A percentile compares a stretch with the other conserved stretches of the same genome.
Conservation (phyloP, 1,284 basidiomycete species). For the Puccinia sorghi region DNA sequence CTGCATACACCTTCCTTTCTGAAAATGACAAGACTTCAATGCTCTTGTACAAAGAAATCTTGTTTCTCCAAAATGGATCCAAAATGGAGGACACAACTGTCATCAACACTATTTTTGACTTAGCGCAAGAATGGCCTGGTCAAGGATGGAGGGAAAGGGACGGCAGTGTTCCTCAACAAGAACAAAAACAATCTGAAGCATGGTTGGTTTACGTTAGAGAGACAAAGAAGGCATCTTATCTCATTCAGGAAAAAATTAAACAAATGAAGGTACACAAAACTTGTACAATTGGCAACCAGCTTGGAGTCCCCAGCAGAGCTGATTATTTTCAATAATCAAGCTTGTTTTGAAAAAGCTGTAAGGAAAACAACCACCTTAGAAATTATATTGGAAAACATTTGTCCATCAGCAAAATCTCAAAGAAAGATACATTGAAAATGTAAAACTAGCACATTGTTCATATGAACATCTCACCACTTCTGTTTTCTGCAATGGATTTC, state of each 20-base stretch:
- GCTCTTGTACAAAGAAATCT: neutral
- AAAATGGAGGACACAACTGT: neutral
- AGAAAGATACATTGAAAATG: too few species aligned
- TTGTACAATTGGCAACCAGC: neutral
- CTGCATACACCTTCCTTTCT: neutral
- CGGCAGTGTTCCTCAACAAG: neutral
- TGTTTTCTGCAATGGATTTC: too few species aligned
- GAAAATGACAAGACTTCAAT: constrained; percentile 20
- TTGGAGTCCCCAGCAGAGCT: neutral
- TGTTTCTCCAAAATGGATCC: too few species aligned
- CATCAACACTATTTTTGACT: neutral
- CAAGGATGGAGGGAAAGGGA: neutral
- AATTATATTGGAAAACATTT: constrained; percentile 1
- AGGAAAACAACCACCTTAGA: neutral
- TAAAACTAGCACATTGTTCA: too few species aligned
- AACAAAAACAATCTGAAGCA: neutral
- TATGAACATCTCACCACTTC: too few species aligned
- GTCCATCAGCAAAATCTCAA: too few species aligned
- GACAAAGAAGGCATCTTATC: neutral
- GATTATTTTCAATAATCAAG: neutral
- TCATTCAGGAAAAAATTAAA: constrained; percentile 10
- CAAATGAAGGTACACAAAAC: constrained; percentile 5
- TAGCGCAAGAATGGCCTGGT: neutral
- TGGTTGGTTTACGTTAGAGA: neutral
- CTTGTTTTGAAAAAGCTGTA: neutral